Percentiles rank a stretch among this genome's conserved stretches.
Evolutionary conservation across 225 moss, liverwort and hornwort genomes (phyloP).

Genomic region (Lunularia cruciata): DNA sequence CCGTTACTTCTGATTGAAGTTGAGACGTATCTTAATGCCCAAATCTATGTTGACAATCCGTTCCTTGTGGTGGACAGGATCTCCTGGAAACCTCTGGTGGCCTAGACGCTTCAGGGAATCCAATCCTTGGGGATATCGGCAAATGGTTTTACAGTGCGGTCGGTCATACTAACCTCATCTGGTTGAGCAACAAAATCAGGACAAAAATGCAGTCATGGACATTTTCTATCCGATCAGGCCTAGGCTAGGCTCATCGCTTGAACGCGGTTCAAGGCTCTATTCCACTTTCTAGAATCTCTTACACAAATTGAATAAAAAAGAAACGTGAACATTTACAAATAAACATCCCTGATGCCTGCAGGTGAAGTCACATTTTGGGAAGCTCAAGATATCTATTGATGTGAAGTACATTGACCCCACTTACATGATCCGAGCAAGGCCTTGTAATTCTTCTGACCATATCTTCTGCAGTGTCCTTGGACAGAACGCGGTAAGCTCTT

Average conservation of each 20-base stretch:
- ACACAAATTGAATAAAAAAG: neutral
- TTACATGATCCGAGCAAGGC: constrained; percentile 90
- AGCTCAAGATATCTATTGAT: constrained; percentile 58
- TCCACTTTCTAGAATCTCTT: too few species aligned
- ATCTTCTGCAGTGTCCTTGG: constrained; percentile 90
- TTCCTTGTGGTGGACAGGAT: constrained; percentile 37
- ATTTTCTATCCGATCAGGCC: too few species aligned
- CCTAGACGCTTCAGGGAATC: constrained; percentile 84
- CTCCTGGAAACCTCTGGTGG: constrained; percentile 79
- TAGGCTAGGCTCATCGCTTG: too few species aligned
- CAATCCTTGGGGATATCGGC: constrained; percentile 84
- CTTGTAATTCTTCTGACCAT: constrained; percentile 84
- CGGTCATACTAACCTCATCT: neutral
- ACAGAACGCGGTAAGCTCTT: constrained; percentile 71
- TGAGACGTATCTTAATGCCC: neutral
- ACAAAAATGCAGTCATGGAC: neutral
- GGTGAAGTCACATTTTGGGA: constrained; percentile 74
- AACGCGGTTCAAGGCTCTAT: too few species aligned
- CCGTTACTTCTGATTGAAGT: neutral
- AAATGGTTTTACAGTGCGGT: constrained; percentile 88
- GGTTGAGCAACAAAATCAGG: too few species aligned
- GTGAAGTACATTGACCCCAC: constrained; percentile 92
- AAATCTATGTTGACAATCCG: neutral
- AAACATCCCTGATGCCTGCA: constrained; percentile 25
- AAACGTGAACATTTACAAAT: neutral